These are phyloP conservation scores for Arthroderma sp. DNA, from an alignment of 2,329 filamentous ascomycete genomes.

Conservation along the genomic window DNA sequence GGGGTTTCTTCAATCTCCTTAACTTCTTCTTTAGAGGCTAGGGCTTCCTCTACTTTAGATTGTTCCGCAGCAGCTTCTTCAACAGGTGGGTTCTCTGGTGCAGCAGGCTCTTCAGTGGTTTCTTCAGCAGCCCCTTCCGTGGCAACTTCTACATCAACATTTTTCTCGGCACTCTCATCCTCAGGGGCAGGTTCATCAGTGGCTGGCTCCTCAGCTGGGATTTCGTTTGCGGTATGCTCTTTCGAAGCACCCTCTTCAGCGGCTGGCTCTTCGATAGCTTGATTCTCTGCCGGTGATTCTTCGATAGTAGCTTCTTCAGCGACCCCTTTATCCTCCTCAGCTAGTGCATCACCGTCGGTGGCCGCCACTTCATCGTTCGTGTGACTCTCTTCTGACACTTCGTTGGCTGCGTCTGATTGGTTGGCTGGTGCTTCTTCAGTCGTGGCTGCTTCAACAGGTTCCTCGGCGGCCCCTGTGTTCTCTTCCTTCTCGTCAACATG, in stretches of 20 bases:
- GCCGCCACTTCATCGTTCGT: background rate
- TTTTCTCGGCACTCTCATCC: background rate
- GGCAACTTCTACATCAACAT: background rate
- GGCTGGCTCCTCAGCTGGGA: constrained; percentile 8
- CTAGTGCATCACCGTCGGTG: constrained; percentile 4
- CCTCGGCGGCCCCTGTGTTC: background rate
- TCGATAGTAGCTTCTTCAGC: constrained; percentile 10
- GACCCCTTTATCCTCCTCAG: constrained; percentile 7
- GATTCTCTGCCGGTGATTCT: constrained; percentile 10
- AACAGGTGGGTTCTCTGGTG: constrained; percentile 5
- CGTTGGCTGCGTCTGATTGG: background rate
- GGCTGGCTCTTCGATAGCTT: constrained; percentile 9
- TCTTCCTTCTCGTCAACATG: background rate
- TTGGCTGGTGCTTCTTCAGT: constrained; percentile 3
- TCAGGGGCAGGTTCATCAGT: constrained; percentile 8
- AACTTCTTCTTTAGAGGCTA: no score
- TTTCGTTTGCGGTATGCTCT: constrained; percentile 8
- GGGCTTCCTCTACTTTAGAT: background rate
- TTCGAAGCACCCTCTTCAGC: constrained; percentile 11
- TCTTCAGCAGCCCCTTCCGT: background rate
- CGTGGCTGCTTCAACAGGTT: background rate
- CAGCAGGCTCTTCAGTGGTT: constrained; percentile 7
- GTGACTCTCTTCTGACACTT: background rate
- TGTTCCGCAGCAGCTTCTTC: constrained; percentile 10
- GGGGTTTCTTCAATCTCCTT: background rate